Base-by-base conservation (phyloP, 441 rosid genomes). In the Mallotus repandus region DNA sequence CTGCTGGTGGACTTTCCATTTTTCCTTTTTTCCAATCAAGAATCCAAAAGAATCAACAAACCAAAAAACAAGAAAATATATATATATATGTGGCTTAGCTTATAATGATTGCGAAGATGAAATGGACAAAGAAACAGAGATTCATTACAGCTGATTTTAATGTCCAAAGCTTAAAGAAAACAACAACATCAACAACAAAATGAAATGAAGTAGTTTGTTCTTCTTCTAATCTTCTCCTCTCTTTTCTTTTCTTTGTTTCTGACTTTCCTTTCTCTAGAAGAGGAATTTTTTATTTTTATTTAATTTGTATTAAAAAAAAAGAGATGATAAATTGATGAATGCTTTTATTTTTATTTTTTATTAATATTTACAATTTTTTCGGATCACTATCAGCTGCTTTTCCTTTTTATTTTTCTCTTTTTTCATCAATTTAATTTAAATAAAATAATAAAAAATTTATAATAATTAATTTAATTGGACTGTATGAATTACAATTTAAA, bases 1-100 rank as follows among this genome's bases (percentile, higher is more conserved):
- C 96, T 18, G 93, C 84, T 41, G 94, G 88, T 35, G 80, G 49
- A 45, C 49, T 45, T 45, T 45, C 49, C 49, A 45, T 45, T 45
- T 45, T 8, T 8, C 7, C 7, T 45, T 8, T 45, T 83, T 65
- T 86, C 10, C 43, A 29, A 22, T 41, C 50, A 72, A 22, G 68
- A 46, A 25, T 57, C 71, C 58, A 18, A 56, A 48, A 38, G 57
- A 69, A 46, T 48, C 41, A 38, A 38, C 7, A 38, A 38, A 38
- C 41, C 41, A 38, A 38, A 38, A 38, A 46, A 55, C 61, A 74
- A 25, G 22, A 57, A 25, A n/a, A 43, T 15, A 41, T 68, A 57
- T 62, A 14, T 22, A 4, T 68, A n/a, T 62, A 19, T 19, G 7
- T 38, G 41, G 41, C 5, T 19, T 48, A 35, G 0, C 69, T 56